Base-by-base conservation (phyloP, 2,329 filamentous ascomycete genomes). In the Lasiodiplodia theobromae region DNA sequence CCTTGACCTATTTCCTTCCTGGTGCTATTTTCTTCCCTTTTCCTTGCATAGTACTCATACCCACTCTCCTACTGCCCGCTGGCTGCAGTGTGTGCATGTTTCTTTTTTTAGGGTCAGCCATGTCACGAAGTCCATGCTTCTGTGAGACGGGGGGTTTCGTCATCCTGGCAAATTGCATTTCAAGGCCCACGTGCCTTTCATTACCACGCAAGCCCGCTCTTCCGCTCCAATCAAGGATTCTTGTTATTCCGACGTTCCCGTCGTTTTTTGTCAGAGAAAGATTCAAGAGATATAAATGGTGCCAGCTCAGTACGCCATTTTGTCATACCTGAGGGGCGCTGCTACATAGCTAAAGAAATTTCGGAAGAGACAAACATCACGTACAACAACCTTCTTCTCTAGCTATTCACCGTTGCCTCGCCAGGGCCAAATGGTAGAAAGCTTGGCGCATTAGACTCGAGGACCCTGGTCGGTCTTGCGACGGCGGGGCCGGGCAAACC, bases 381-480 rank as follows among this genome's bases (percentile, higher is more conserved):
- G n/a, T 21, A n/a, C 52, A 54, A 21, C 1, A 2, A 31, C 8
- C 12, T 34, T 28, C 16, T 18, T 31, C 16, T 18, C 25, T 28
- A 7, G 11, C 16, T n/a, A 11, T 21, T 7, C 23, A 3, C 34
- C 18, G 5, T 7, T 16, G 8, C n/a, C 52, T 34, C 14, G 60
- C 58, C 57, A 23, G 63, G 34, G 16, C 47, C 49, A 47, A 64
- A 65, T 10, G 56, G 51, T 69, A 34, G 72, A 73, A 38, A 62
- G 63, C 16, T 73, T 68, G 40, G 72, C 67, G 28, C 71, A 68
- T 70, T 31, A 21, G n/a, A 21, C 18, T 21, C 44, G 44, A 47
- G 18, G 7, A 47, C n/a, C n/a, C 44, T 34, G 70, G 70, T 51
- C 65, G 70, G 51, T 71, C 73, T 37, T 69, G 71, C 69, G 72